These are phyloP conservation scores for Aspergillus leporis DNA, from an alignment of 495 filamentous ascomycete species.

Conservation along the genomic window DNA sequence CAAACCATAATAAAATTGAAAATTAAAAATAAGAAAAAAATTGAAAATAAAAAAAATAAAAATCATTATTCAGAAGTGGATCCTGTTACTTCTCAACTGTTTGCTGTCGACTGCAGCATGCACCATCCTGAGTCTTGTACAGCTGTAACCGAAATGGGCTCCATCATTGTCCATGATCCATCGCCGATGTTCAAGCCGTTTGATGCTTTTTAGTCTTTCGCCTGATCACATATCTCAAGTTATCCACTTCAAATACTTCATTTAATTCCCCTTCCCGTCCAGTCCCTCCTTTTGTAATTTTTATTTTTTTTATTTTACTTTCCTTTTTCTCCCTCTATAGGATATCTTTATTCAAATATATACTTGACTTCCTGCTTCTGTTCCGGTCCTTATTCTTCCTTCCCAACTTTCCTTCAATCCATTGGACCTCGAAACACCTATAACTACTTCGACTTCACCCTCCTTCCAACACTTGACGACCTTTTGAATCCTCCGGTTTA, in stretches of 20 bases:
- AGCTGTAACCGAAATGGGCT: constrained; percentile 46
- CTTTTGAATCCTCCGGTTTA: not conserved
- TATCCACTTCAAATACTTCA: constrained; percentile 42
- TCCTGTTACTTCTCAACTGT: constrained; percentile 30
- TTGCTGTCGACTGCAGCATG: constrained; percentile 45
- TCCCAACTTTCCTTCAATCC: constrained; percentile 7
- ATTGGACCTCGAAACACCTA: constrained; percentile 8
- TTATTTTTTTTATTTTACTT: constrained; percentile 16
- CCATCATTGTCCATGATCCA: constrained; percentile 23
- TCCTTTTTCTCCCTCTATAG: constrained; percentile 12
- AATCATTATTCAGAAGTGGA: constrained; percentile 11
- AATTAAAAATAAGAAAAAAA: constrained; percentile 20
- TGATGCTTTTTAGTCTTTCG: constrained; percentile 40
- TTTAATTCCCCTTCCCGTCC: constrained; percentile 38
- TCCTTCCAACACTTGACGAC: not conserved
- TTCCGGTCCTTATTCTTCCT: constrained; percentile 11
- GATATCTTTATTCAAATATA: constrained; percentile 1
- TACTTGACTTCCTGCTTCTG: constrained; percentile 11
- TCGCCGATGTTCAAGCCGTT: constrained; percentile 33
- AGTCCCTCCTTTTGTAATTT: constrained; percentile 21
- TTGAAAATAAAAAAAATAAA: constrained; percentile 9
- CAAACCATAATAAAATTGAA: not conserved
- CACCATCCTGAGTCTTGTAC: constrained; percentile 36
- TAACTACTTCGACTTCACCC: constrained; percentile 1
- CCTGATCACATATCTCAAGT: constrained; percentile 42